Percentiles rank a stretch among this genome's conserved stretches.
Evolutionary conservation across 441 rosid species (phyloP).

Genomic region (Caryocar brasiliense): DNA sequence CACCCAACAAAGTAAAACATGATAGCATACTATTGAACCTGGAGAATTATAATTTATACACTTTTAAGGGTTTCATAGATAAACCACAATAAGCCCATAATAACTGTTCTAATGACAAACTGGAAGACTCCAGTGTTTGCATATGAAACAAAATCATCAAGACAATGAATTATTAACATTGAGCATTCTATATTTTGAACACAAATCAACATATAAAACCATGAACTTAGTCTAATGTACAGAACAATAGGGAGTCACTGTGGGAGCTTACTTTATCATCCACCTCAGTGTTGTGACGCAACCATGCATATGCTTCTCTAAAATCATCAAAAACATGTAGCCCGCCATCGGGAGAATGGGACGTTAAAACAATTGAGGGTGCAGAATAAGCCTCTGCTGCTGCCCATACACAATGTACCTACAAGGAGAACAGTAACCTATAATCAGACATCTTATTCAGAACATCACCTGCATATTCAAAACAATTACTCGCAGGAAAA

Average conservation of each 20-base stretch:
- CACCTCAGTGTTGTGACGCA: slow-evolving; percentile 91
- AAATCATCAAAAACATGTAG: slow-evolving; percentile 97
- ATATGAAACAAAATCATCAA: no score
- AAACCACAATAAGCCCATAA: no score
- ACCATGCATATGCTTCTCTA: slow-evolving; percentile 96
- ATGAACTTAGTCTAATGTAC: not conserved
- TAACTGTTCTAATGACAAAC: no score
- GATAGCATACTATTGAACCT: no score
- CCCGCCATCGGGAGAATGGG: slow-evolving; percentile 68
- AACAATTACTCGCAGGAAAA: not conserved
- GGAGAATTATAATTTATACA: no score
- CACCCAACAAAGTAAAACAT: no score
- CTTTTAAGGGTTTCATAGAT: no score
- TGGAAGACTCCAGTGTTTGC: no score
- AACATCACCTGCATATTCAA: no score
- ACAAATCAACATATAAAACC: slow-evolving; percentile 1
- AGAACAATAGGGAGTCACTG: not conserved
- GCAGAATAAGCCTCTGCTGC: slow-evolving; percentile 99
- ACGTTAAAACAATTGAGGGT: slow-evolving; percentile 89
- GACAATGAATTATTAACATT: no score
- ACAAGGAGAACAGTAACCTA: slow-evolving; percentile 20
- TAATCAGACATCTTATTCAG: not conserved
- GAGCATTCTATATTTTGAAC: no score
- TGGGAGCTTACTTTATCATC: slow-evolving; percentile 77
- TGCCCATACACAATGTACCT: slow-evolving; percentile 99